Evolutionary conservation across 371 early-diverging fungal species (phyloP), one percentile per base, ranked within the genome.

Genomic region (Syncephalis plumigaleata): DNA sequence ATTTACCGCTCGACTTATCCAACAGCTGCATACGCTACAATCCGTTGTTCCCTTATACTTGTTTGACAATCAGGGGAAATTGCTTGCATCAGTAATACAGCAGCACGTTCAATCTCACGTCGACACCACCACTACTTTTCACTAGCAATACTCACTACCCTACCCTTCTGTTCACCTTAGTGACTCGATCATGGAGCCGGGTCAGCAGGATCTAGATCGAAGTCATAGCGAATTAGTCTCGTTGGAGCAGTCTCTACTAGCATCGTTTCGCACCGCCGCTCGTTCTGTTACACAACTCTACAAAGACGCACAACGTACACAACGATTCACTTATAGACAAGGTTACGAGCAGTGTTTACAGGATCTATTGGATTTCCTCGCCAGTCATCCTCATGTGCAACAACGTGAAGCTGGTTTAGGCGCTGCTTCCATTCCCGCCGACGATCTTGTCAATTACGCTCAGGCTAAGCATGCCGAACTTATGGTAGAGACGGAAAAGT

Each of bases 301-400:
- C 63, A 75, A 69, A 58, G 81, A 81, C 44, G 66, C 80, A 1
- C 58, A 71, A 20, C 66, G 70, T n/a, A 74, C 75, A 48, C 72
- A 74, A 39, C 63, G 73, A 37, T 66, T 66, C 43, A 65, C 71
- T 7, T 81, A 66, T 60, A 67, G 70, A 39, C 58, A 67, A n/a
- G 84, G 84, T 15, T 84, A 81, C 57, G 70, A 71, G 48, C 75
- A 79, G 44, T 78, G 79, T 16, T 52, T 84, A 21, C 74, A 71
- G 57, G 81, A 84, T 63, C 51, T 84, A 9, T 64, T 69, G 53
- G 66, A 67, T 20, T 77, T 78, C 15, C 8, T 40, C 3, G 16
- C 40, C 4, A 15, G 18, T 5, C 40, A 40, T 21, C 18, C 40
- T 40, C 16, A 21, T n/a, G 40, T 40, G 8, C 40, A 40, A n/a